A percentile compares a stretch with the other conserved stretches of the same genome.
phyloP scores from a whole-genome alignment of 2,329 filamentous ascomycete species.

The Trichocomaceae sp. region DNA sequence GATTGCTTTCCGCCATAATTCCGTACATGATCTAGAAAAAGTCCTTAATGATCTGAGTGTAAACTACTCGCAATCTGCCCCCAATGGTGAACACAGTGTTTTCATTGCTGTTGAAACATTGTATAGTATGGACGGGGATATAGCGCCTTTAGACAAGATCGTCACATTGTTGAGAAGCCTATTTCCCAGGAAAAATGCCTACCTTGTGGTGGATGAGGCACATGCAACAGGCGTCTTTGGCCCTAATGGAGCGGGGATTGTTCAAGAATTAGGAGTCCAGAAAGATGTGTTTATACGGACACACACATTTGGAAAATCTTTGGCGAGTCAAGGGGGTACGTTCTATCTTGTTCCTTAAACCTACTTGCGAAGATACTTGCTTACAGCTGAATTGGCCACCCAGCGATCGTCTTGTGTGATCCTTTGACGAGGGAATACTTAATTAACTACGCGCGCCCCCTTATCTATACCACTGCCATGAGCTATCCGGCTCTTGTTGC shows the following conservation, averaged over 20 bases:
- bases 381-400: neutral
- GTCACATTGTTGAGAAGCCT: conserved; percentile 50
- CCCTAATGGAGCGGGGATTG: conserved; percentile 43
- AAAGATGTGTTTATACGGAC: conserved; percentile 44
- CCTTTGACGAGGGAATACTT: conserved; percentile 55
- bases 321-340: conserved; percentile 61
- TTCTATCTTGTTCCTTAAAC: conserved; percentile 11
- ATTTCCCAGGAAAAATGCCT: conserved; percentile 51
- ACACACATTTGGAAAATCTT: conserved; percentile 50
- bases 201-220: conserved; percentile 53
- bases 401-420: conserved; percentile 59
- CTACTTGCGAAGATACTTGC: conserved; percentile 17
- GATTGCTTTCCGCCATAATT: conserved; percentile 46
- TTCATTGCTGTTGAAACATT: conserved; percentile 65
- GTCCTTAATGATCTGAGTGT: conserved; percentile 29
- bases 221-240: conserved; percentile 50
- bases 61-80: conserved; percentile 26
- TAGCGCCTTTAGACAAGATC: conserved; percentile 58
- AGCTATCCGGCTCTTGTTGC: conserved; percentile 55
- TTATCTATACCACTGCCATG: conserved; percentile 69
- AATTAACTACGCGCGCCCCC: conserved; percentile 67
- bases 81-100: conserved; percentile 45
- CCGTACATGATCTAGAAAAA: conserved; percentile 29
- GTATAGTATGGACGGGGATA: conserved; percentile 80
- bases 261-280: conserved; percentile 46